A percentile compares a stretch with the other conserved stretches of the same genome.
Conservation (phyloP, 2,329 filamentous ascomycete species). For the Exophiala oligosperma region DNA sequence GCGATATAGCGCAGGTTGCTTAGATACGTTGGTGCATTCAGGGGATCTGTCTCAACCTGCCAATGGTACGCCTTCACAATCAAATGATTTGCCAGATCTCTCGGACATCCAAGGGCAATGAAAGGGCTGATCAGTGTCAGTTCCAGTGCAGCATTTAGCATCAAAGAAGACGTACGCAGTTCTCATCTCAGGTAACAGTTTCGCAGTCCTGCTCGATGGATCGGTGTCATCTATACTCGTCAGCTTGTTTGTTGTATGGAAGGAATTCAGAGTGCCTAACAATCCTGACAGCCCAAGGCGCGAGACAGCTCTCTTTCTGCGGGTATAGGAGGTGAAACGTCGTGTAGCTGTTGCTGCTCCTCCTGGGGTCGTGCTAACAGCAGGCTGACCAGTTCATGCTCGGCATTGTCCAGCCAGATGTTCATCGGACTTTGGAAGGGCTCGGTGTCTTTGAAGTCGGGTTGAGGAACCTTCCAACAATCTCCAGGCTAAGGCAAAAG, state of each 20-base stretch:
- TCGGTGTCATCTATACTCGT: conserved; percentile 31
- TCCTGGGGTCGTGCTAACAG: conserved; percentile 46
- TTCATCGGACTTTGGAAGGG: conserved; percentile 43
- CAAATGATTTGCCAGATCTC: conserved; percentile 63
- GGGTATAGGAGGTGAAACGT: conserved; percentile 19
- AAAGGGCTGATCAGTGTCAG: conserved; percentile 50
- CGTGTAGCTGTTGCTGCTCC: conserved; percentile 32
- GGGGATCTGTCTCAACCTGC: conserved; percentile 58
- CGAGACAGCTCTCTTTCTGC: conserved; percentile 23
- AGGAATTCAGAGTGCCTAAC: conserved; percentile 7
- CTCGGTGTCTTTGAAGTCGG: conserved; percentile 33
- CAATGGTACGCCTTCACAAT: conserved; percentile 63
- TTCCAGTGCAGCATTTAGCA: conserved; percentile 21
- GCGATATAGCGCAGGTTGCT: conserved; percentile 64
- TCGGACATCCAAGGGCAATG: conserved; percentile 61
- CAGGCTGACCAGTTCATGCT: conserved; percentile 57
- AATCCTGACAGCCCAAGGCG: conserved; percentile 26
- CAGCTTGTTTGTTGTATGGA: conserved; percentile 3
- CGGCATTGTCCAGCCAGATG: conserved; percentile 60
- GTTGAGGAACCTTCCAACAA: conserved; percentile 46
- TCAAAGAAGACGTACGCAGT: conserved; percentile 17
- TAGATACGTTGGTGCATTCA: conserved; percentile 61
- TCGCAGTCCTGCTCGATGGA: conserved; percentile 34
- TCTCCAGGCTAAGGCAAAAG: conserved; percentile 29
- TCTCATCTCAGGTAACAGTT: conserved; percentile 16